Conservation (phyloP, 2,329 filamentous ascomycete species). For the Fulvia fulva region DNA sequence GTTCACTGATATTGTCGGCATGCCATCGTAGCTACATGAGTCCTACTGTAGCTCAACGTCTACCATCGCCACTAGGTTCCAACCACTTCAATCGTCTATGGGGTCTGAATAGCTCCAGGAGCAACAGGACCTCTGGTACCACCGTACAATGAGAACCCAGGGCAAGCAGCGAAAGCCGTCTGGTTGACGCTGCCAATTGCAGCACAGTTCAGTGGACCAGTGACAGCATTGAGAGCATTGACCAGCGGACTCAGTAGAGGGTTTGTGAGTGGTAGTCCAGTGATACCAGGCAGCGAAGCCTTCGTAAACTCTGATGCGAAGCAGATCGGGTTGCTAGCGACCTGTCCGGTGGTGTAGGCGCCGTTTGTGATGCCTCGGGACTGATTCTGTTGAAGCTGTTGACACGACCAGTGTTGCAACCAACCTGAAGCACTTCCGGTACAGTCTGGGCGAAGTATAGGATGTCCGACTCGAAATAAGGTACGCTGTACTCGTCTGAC, state of each 20-base stretch:
- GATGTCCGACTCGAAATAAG: constrained; percentile 25
- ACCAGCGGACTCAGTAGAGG: constrained; percentile 11
- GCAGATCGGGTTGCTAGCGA: constrained; percentile 26
- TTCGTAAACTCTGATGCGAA: constrained; percentile 24
- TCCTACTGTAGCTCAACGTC: too few species aligned
- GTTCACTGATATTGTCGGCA: background rate
- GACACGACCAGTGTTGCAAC: constrained; percentile 36
- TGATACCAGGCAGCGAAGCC: constrained; percentile 21
- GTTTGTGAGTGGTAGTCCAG: constrained; percentile 12
- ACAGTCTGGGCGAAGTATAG: constrained; percentile 27
- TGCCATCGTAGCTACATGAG: background rate
- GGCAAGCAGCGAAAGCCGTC: constrained; percentile 25
- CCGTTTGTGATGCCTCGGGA: constrained; percentile 36
- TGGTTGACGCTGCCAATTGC: constrained; percentile 26
- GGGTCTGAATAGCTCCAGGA: constrained; percentile 25
- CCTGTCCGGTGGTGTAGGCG: constrained; percentile 39
- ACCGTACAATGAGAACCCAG: constrained; percentile 29
- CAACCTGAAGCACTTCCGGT: constrained; percentile 31
- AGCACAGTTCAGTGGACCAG: constrained; percentile 19
- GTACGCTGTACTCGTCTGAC: constrained; percentile 30
- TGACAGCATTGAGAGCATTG: constrained; percentile 10
- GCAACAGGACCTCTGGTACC: constrained; percentile 27
- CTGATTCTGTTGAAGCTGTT: constrained; percentile 35
- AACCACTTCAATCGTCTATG: background rate
- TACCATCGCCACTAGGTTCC: background rate